Base-by-base conservation (phyloP, 345 rosid genomes). In the Noccaea caerulescens region DNA sequence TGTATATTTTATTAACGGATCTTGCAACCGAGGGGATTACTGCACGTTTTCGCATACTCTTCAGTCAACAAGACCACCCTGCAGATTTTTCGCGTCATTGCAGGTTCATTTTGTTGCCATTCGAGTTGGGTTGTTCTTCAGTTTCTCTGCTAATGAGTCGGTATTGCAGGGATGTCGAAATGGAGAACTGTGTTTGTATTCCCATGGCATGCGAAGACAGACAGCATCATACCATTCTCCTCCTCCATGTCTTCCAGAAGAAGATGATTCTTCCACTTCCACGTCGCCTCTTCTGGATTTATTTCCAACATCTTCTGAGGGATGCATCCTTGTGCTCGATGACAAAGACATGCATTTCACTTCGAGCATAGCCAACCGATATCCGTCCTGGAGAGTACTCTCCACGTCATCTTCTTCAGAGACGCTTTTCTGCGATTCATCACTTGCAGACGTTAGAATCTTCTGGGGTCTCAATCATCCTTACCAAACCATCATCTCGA, bases 91-190 rank as follows among this genome's bases (percentile, higher is more conserved):
- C 75, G 74, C 81, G 72, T 79, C 97, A 73, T 75, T 82, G 78
- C 82, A 93, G 93, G 97, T 93, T 76, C 63, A 7, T 73, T 20
- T 3, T 5, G 36, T 72, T 68, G 52, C 47, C 38, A 60, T 58
- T 54, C 36, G 42, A 12, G 73, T 33, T 65, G 18, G 16, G 30
- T 23, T 72, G 38, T 72, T 20, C 53, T 45, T 16, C 45, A 66
- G 44, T 27, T 42, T 76, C 30, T 52, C 38, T 43, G 55, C 66
- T 76, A 56, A 72, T 64, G 55, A 39, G 59, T 41, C 59, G 66
- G 61, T 72, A 76, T 49, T 79, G 56, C 85, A 93, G 98, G 98
- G 97, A 43, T 93, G 98, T 80, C 83, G 91, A 76, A 85, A 90
- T 52, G 97, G 93, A 59, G 84, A 84, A 14, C 71, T 76, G 4